Percentiles rank a stretch among this genome's conserved stretches.
Evolutionary conservation across 805 yeast species (phyloP).

Genomic region (Jamesozyma jinghongensis): DNA sequence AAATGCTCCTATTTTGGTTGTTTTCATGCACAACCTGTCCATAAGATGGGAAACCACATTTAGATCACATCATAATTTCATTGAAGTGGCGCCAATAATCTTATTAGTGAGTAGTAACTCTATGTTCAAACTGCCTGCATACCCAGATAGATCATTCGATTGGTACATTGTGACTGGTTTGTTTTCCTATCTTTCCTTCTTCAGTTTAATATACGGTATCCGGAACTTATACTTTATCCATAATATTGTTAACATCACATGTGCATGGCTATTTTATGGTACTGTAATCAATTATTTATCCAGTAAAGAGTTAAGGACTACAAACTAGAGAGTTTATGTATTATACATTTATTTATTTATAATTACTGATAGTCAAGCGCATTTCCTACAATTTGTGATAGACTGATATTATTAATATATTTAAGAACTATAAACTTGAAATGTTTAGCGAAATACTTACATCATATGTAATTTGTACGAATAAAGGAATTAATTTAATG

Average conservation of each 20-base stretch:
- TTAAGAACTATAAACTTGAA: too few species aligned
- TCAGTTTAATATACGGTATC: slow-evolving; percentile 63
- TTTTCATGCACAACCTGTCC: slow-evolving; percentile 70
- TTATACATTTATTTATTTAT: too few species aligned
- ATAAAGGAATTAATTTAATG: too few species aligned
- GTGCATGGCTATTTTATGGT: slow-evolving; percentile 32
- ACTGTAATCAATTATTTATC: not conserved
- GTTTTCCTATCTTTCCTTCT: slow-evolving; percentile 46
- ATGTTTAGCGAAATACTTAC: too few species aligned
- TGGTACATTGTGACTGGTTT: slow-evolving; percentile 31
- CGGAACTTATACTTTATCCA: slow-evolving; percentile 82
- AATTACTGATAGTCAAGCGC: too few species aligned
- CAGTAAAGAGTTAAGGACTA: not conserved
- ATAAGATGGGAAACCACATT: slow-evolving; percentile 78
- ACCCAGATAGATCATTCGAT: slow-evolving; percentile 18
- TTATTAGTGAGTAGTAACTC: slow-evolving; percentile 47
- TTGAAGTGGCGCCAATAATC: slow-evolving; percentile 69
- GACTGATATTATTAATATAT: too few species aligned
- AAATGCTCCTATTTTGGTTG: slow-evolving; percentile 67
- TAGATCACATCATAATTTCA: slow-evolving; percentile 73
- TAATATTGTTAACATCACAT: slow-evolving; percentile 57
- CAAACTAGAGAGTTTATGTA: too few species aligned
- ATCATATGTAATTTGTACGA: too few species aligned
- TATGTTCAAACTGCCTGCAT: slow-evolving; percentile 39
- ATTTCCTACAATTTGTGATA: too few species aligned